These are phyloP conservation scores for Xylogone sp. DNA, from an alignment of 2,329 filamentous ascomycete species.

Conservation along the genomic window DNA sequence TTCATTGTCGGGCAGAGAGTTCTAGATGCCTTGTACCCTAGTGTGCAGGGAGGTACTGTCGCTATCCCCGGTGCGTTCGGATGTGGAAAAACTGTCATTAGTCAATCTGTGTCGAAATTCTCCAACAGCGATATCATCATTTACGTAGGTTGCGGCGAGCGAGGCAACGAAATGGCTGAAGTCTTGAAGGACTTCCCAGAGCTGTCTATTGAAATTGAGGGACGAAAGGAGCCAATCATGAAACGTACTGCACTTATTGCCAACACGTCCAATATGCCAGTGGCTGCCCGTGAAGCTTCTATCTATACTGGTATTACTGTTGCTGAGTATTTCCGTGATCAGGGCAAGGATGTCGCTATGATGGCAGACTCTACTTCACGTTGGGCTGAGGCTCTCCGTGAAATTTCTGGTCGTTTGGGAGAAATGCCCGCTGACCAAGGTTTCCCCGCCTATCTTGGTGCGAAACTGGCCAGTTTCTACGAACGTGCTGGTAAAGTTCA, in stretches of 20 bases:
- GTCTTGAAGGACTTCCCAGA: constrained; percentile 99
- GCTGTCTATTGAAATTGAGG: constrained; percentile 90
- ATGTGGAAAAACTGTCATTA: constrained; percentile 99
- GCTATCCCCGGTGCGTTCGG: constrained; percentile 98
- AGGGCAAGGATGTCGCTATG: constrained; percentile 97
- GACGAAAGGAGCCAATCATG: constrained; percentile 98
- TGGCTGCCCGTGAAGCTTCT: constrained; percentile 95
- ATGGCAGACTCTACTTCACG: constrained; percentile 98
- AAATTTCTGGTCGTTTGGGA: constrained; percentile 96
- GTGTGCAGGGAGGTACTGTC: constrained; percentile 94
- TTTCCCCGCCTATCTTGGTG: constrained; percentile 95
- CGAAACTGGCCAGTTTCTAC: constrained; percentile 98
- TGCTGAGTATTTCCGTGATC: constrained; percentile 94
- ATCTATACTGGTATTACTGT: constrained; percentile 97
- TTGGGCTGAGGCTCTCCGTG: constrained; percentile 98
- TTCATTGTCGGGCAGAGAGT: constrained; percentile 97
- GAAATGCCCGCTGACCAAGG: constrained; percentile 99
- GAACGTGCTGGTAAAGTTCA: constrained; percentile 90
- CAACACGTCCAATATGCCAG: constrained; percentile 99
- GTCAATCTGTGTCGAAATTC: constrained; percentile 98
- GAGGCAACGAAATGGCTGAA: constrained; percentile 99
- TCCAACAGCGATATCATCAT: constrained; percentile 99
- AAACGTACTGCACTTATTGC: constrained; percentile 98
- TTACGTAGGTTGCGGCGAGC: constrained; percentile 88
- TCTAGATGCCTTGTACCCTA: constrained; percentile 91